Evolutionary conservation across 257 asterid genomes (phyloP).

Genomic region (Leptodermis oblonga): DNA sequence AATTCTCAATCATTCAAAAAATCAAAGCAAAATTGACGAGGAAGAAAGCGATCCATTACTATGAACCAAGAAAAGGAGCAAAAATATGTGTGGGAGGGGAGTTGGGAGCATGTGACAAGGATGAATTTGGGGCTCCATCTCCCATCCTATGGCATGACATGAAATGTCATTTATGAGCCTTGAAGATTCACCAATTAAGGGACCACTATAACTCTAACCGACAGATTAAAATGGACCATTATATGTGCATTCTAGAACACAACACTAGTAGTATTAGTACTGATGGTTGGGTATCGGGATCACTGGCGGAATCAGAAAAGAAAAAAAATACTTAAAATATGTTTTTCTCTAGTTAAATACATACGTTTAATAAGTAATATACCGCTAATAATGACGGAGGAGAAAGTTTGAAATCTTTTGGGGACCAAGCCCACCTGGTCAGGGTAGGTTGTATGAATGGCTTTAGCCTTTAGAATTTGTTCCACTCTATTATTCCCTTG

Average conservation of each 20-base stretch:
- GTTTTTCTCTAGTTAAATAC: too few relatives aligned
- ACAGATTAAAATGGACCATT: slow-evolving; percentile 2
- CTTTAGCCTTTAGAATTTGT: neutral
- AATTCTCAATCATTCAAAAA: neutral
- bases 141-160: neutral
- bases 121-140: neutral
- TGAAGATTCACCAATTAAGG: neutral
- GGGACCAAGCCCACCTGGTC: too few relatives aligned
- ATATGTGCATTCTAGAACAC: neutral
- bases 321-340: too few relatives aligned
- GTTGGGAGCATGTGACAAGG: neutral
- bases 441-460: too few relatives aligned
- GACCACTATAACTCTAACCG: slow-evolving; percentile 2
- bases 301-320: too few relatives aligned
- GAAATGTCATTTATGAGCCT: neutral
- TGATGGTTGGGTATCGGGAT: too few relatives aligned
- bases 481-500: neutral
- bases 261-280: neutral
- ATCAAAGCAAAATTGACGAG: neutral
- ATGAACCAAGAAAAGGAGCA: neutral
- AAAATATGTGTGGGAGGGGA: neutral
- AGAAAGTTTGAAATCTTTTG: too few relatives aligned
- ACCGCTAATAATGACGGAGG: too few relatives aligned
- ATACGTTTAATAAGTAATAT: too few relatives aligned
- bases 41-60: neutral